Conservation (phyloP, 495 filamentous ascomycete genomes). For the Pyrenula aspistea region DNA sequence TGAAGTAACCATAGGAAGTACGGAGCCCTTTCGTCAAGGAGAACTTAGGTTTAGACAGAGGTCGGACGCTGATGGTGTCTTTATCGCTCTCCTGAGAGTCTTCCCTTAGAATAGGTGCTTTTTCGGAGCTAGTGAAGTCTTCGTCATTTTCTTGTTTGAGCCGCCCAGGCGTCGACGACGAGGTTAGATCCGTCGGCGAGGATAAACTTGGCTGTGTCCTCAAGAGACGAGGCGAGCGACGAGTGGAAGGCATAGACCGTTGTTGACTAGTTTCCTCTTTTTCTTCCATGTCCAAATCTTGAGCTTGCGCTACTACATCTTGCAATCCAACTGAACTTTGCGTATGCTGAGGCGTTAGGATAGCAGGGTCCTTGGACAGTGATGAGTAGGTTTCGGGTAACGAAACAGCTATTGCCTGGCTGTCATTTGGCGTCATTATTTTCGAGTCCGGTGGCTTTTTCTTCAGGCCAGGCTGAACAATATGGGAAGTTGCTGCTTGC, state of each 20-base stretch:
- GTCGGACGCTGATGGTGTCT: conserved; percentile 12
- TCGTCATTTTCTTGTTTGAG: no score
- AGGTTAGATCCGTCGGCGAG: neutral
- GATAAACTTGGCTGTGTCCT: neutral
- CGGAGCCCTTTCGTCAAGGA: conserved; percentile 33
- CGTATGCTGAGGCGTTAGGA: neutral
- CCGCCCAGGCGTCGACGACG: no score
- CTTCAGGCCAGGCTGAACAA: neutral
- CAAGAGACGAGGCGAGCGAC: neutral
- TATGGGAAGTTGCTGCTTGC: no score
- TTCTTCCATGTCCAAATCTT: neutral
- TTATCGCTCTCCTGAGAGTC: neutral
- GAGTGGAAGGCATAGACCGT: neutral
- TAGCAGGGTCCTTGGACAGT: neutral
- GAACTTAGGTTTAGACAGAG: conserved; percentile 11
- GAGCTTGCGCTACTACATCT: neutral
- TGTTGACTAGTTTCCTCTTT: neutral
- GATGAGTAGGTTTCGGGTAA: neutral
- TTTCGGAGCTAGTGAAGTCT: no score
- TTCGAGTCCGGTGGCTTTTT: neutral
- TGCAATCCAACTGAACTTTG: neutral
- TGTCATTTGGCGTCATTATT: neutral
- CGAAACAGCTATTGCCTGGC: neutral
- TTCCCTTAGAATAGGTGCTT: neutral
- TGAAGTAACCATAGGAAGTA: conserved; percentile 53